A percentile compares a stretch with the other conserved stretches of the same genome.
These are phyloP conservation scores for Fusarium musae DNA, from an alignment of 2,329 filamentous ascomycete species.

Conservation along the genomic window DNA sequence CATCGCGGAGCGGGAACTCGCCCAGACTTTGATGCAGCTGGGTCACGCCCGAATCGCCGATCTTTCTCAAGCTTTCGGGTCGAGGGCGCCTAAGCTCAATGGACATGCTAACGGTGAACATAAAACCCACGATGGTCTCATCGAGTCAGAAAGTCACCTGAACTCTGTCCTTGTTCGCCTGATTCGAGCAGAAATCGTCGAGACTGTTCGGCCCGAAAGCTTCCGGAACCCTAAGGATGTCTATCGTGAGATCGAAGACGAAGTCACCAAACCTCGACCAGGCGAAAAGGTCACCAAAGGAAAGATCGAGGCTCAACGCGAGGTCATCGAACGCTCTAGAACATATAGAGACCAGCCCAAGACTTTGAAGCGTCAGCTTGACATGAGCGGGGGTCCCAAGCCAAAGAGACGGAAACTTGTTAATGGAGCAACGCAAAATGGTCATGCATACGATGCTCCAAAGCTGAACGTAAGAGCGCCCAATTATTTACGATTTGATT, in stretches of 20 bases:
- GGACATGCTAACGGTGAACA: constrained; percentile 50
- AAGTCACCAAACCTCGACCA: constrained; percentile 63
- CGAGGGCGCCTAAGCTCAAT: constrained; percentile 51
- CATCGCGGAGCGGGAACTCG: constrained; percentile 75
- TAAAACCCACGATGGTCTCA: constrained; percentile 48
- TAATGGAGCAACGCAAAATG: constrained; percentile 54
- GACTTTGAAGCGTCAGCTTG: constrained; percentile 63
- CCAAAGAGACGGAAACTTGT: constrained; percentile 67
- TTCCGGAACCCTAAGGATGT: constrained; percentile 72
- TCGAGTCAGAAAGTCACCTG: constrained; percentile 60
- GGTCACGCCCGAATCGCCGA: constrained; percentile 81
- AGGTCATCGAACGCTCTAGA: constrained; percentile 64
- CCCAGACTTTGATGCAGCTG: constrained; percentile 78
- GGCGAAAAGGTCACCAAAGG: constrained; percentile 66
- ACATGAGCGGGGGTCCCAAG: constrained; percentile 52
- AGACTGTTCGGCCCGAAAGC: constrained; percentile 67
- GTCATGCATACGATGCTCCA: constrained; percentile 54
- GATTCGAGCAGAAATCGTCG: constrained; percentile 74
- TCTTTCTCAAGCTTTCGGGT: constrained; percentile 70
- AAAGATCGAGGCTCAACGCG: constrained; percentile 69
- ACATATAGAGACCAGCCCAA: constrained; percentile 65
- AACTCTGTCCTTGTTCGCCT: constrained; percentile 63
- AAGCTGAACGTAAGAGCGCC: constrained; percentile 64
- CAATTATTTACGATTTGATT: neutral
- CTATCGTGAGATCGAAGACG: constrained; percentile 69